Evolutionary conservation across 2,329 filamentous ascomycete genomes (phyloP).

Genomic region (Rutstroemia sp.): DNA sequence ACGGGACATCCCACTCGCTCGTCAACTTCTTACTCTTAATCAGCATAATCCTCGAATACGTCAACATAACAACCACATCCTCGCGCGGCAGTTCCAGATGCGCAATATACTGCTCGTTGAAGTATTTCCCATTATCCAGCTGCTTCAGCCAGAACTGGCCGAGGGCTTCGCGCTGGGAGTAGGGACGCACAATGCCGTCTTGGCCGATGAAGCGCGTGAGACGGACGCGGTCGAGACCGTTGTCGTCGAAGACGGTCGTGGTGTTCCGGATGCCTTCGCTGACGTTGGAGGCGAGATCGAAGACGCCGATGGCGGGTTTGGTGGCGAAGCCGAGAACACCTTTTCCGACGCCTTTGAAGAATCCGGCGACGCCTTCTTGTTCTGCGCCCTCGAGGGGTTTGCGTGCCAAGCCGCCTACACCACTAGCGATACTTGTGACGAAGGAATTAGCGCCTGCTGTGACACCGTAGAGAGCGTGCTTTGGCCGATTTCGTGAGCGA

Average conservation of each 20-base stretch:
- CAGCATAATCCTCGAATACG: constrained; percentile 79
- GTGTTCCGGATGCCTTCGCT: constrained; percentile 98
- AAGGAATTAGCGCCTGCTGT: constrained; percentile 94
- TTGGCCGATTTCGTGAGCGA: constrained; percentile 84
- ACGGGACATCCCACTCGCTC: constrained; percentile 90
- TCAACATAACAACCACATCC: constrained; percentile 86
- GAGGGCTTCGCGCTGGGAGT: constrained; percentile 88
- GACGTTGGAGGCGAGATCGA: constrained; percentile 94
- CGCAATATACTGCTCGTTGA: constrained; percentile 95
- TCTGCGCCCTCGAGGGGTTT: constrained; percentile 95
- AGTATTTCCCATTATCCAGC: constrained; percentile 93
- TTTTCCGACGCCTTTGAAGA: constrained; percentile 97
- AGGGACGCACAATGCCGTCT: constrained; percentile 90
- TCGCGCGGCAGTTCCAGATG: constrained; percentile 86
- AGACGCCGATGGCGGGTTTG: constrained; percentile 92
- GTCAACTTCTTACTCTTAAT: constrained; percentile 79
- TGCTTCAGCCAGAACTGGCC: constrained; percentile 99
- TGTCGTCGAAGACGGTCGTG: constrained; percentile 93
- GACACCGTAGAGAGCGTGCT: constrained; percentile 94
- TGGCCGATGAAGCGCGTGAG: constrained; percentile 84
- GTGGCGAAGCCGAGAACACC: constrained; percentile 90
- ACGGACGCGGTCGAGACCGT: constrained; percentile 91
- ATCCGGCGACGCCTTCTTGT: constrained; percentile 86
- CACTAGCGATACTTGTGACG: constrained; percentile 84
- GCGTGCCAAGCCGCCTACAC: constrained; percentile 84